Evolutionary conservation across 768 basidiomycete genomes (phyloP).

Genomic region (Termitomyces sp.): DNA sequence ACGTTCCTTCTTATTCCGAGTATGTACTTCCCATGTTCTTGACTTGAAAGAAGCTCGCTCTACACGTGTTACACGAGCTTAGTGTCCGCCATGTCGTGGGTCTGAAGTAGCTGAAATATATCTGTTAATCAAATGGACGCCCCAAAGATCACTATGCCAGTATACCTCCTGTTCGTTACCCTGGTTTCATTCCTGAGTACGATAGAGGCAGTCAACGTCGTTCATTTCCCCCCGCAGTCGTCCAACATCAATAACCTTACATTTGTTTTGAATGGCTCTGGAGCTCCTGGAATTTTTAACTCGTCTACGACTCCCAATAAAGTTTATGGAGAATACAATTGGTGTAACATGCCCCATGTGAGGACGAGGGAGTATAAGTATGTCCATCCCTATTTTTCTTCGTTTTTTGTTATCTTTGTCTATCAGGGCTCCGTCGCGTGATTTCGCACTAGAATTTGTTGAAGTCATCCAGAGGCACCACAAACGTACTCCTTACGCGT

Average conservation of each 20-base stretch:
- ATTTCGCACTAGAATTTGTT: constrained; percentile 37
- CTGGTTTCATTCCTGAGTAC: constrained; percentile 11
- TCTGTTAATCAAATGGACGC: not conserved
- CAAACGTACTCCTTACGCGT: constrained; percentile 44
- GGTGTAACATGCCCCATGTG: constrained; percentile 54
- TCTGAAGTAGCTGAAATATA: not conserved
- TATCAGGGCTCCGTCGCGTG: constrained; percentile 27
- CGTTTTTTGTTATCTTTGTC: not conserved
- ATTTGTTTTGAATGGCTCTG: constrained; percentile 33
- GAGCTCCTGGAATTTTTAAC: constrained; percentile 40
- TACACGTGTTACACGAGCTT: not conserved
- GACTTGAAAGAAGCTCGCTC: not conserved
- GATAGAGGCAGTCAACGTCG: constrained; percentile 16
- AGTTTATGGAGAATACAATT: constrained; percentile 41
- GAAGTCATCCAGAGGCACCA: constrained; percentile 50
- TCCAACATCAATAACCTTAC: constrained; percentile 39
- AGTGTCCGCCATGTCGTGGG: not conserved
- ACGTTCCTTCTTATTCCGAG: not conserved
- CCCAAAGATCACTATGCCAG: not conserved
- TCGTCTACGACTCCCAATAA: constrained; percentile 32
- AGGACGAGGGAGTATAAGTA: constrained; percentile 38
- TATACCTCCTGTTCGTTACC: constrained; percentile 2
- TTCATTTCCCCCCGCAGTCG: constrained; percentile 33
- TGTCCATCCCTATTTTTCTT: constrained; percentile 4
- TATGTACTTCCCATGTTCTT: not conserved